A percentile compares a stretch with the other conserved stretches of the same genome.
Evolutionary conservation across 805 yeast genomes (phyloP).

Genomic region (Saccharomyces paradoxus): DNA sequence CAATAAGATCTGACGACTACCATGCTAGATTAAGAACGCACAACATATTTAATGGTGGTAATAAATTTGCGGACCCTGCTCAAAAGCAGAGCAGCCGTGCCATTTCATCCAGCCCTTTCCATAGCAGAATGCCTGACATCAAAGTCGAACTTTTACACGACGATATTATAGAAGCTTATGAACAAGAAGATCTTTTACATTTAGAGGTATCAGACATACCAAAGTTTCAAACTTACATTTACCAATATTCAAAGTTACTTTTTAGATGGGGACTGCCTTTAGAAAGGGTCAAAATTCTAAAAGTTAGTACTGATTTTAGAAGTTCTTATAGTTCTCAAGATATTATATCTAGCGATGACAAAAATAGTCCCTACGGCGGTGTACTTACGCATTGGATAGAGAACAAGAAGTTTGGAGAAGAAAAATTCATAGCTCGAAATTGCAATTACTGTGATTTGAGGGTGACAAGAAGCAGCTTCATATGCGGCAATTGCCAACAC

Average conservation of each 20-base stretch:
- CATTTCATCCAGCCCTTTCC: not conserved
- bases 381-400: conserved; percentile 16
- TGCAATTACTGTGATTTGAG: conserved; percentile 63
- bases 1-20: conserved; percentile 23
- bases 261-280: conserved; percentile 79
- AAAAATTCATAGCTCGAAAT: conserved; percentile 24
- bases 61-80: not conserved
- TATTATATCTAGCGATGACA: not conserved
- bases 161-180: conserved; percentile 19
- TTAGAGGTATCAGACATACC: conserved; percentile 19
- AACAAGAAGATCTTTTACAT: conserved; percentile 13
- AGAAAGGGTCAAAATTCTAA: conserved; percentile 69
- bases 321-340: not conserved
- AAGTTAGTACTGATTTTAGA: conserved; percentile 33
- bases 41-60: not conserved
- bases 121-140: conserved; percentile 14
- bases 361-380: conserved; percentile 3
- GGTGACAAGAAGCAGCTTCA: conserved; percentile 51
- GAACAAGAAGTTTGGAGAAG: not conserved
- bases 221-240: conserved; percentile 39
- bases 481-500: conserved; percentile 73
- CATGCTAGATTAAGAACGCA: not conserved
- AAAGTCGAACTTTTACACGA: conserved; percentile 23
- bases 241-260: conserved; percentile 68
- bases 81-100: not conserved